Conservation (phyloP, 371 early-diverging fungal genomes). For the Mortierella sp. region DNA sequence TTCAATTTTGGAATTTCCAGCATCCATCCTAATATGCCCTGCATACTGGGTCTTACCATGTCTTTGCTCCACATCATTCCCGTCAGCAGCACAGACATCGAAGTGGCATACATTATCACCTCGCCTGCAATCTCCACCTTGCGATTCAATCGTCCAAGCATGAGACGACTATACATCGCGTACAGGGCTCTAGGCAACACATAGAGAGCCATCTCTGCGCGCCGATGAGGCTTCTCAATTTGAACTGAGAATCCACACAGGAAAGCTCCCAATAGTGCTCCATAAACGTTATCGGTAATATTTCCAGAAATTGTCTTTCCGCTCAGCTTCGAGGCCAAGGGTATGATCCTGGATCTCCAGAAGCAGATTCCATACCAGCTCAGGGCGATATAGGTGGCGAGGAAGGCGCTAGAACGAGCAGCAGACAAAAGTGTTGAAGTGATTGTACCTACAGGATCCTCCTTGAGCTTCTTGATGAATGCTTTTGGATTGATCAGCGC, state of each 20-base stretch:
- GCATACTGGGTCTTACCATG: slow-evolving; percentile 65
- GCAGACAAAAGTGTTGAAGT: slow-evolving; percentile 62
- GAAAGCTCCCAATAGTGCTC: slow-evolving; percentile 68
- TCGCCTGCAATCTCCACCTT: slow-evolving; percentile 42
- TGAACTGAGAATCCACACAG: slow-evolving; percentile 71
- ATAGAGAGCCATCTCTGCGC: slow-evolving; percentile 77
- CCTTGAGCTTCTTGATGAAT: slow-evolving; percentile 49
- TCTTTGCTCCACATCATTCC: slow-evolving; percentile 61
- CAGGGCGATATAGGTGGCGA: slow-evolving; percentile 69
- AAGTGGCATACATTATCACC: slow-evolving; percentile 60
- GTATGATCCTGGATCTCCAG: slow-evolving; percentile 63
- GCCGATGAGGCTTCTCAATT: slow-evolving; percentile 68
- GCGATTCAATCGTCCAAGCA: slow-evolving; percentile 47
- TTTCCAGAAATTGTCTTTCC: slow-evolving; percentile 55
- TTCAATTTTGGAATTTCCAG: slow-evolving; percentile 30
- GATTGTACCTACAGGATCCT: slow-evolving; percentile 54
- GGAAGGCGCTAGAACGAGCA: slow-evolving; percentile 70
- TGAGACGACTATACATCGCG: slow-evolving; percentile 64
- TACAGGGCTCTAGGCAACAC: slow-evolving; percentile 70
- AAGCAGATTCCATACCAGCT: slow-evolving; percentile 74
- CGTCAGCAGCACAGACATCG: slow-evolving; percentile 60
- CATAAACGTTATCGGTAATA: slow-evolving; percentile 63
- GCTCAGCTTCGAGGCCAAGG: slow-evolving; percentile 30
- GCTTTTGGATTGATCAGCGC: slow-evolving; percentile 66
- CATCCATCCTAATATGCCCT: slow-evolving; percentile 69